phyloP scores from a whole-genome alignment of 2,329 filamentous ascomycete species.

The Fusarium xyrophilum region DNA sequence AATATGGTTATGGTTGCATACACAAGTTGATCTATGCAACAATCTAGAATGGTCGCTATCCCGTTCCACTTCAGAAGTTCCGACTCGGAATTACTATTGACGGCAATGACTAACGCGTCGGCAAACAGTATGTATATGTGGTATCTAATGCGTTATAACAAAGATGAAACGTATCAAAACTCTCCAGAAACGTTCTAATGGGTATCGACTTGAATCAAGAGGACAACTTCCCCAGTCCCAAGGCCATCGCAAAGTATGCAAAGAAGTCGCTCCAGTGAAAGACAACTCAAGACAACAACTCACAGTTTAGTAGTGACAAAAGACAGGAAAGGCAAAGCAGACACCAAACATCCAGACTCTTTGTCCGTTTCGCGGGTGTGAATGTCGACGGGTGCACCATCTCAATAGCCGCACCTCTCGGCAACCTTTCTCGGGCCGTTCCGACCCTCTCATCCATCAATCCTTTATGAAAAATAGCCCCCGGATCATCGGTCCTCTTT shows the following conservation, averaged over 20 bases:
- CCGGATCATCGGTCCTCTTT: neutral
- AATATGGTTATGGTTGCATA: neutral
- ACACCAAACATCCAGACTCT: constrained; percentile 4
- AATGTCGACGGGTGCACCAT: constrained; percentile 3
- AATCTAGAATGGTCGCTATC: neutral
- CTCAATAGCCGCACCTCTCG: constrained; percentile 16
- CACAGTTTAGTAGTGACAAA: neutral
- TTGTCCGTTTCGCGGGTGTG: neutral
- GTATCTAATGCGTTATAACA: constrained; percentile 24
- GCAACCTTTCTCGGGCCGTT: constrained; percentile 36
- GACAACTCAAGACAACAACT: constrained; percentile 1
- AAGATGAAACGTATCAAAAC: constrained; percentile 20
- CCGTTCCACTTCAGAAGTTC: neutral
- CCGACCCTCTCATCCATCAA: constrained; percentile 27
- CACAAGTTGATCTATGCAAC: neutral
- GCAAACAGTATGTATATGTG: constrained; percentile 12
- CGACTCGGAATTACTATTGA: constrained; percentile 9
- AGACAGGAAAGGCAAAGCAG: constrained; percentile 8
- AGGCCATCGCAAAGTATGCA: constrained; percentile 20
- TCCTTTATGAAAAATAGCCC: constrained; percentile 2
- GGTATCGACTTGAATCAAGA: constrained; percentile 33
- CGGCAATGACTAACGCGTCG: neutral
- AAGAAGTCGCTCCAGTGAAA: constrained; percentile 10
- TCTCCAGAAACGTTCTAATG: constrained; percentile 34
- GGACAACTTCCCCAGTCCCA: constrained; percentile 10